Base-by-base conservation (phyloP, 129 eudicot genomes). In the Scalesia atractyloides region DNA sequence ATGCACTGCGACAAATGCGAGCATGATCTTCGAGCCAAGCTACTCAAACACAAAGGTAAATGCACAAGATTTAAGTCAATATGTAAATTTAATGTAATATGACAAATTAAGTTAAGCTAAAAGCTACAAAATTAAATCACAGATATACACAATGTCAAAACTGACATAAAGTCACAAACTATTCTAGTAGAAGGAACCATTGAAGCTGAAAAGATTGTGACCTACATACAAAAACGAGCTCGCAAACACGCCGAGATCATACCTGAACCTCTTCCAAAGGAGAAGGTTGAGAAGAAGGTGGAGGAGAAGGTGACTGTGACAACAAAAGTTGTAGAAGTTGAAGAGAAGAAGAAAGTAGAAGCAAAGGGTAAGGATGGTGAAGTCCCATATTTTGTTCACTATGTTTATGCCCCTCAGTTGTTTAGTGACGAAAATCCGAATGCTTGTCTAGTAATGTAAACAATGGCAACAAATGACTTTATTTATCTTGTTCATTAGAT, bases 371-470 rank as follows among this genome's bases (percentile, higher is more conserved):
- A 82, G 43, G 93, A 85, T 1, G 86, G 85, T n/a, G 85, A 44
- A 19, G 73, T 33, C 73, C 89, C 96, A 0, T 95, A 95, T 70
- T 84, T 90, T 24, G 76, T 95, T 68, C 99, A 90, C 66, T 86
- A 95, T 78, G 99, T 95, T 15, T 88, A 95, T 72, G 99, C 96
- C 43, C 99, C 97, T 70, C 99, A 86, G 60, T 30, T 89, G 84
- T 95, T 95, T 69, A 90, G 97, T 71, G 99, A 95, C 73, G 99
- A 95, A 83, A 91, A 95, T 82, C 96, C 99, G 0, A 84, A 95
- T 80, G 90, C 99, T 48, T 95, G 99, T 80, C 64, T 82, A 10
- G 46, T 95, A 30, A 81, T 88, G 91, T 95, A 86, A 77, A 70
- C 52, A 7, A 48, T 5, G 24, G 17, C 48, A 24, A 44, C 9